A percentile compares a stretch with the other conserved stretches of the same genome.
phyloP scores from a whole-genome alignment of 441 rosid species.

The Capsella rubella region DNA sequence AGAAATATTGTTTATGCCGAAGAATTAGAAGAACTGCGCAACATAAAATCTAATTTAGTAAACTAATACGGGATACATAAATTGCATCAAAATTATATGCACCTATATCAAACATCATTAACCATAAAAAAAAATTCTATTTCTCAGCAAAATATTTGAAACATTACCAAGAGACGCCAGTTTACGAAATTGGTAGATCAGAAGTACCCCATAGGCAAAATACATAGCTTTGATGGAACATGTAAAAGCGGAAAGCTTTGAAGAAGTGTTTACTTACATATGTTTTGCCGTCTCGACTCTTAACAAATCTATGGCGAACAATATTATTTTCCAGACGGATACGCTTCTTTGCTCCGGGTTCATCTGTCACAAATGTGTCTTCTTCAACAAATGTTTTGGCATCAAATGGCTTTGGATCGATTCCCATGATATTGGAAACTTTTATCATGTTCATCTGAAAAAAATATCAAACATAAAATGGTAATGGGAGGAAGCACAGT shows the following conservation, averaged over 20 bases:
- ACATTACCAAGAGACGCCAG: constrained; percentile 21
- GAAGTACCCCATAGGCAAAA: constrained; percentile 1
- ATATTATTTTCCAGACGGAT: constrained; percentile 93
- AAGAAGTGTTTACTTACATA: constrained; percentile 74
- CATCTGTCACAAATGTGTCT: constrained; percentile 85
- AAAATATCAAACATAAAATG: constrained; percentile 32
- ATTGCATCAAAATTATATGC: constrained; percentile 12
- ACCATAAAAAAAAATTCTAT: neutral
- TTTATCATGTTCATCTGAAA: constrained; percentile 91
- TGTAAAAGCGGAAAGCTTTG: constrained; percentile 12
- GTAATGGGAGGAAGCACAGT: constrained; percentile 14
- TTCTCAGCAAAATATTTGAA: constrained; percentile 18
- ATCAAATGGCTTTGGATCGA: constrained; percentile 91
- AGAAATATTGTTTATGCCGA: constrained; percentile 23
- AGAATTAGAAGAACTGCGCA: constrained; percentile 24
- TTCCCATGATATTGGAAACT: constrained; percentile 98
- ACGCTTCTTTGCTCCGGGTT: constrained; percentile 79
- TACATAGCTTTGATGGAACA: constrained; percentile 8
- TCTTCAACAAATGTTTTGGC: constrained; percentile 94
- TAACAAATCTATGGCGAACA: constrained; percentile 86
- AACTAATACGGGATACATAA: constrained; percentile 16
- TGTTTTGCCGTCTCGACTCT: constrained; percentile 67
- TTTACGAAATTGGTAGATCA: constrained; percentile 29
- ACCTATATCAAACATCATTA: neutral
- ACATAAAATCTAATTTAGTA: constrained; percentile 2